Evolutionary conservation across 371 early-diverging fungal genomes (phyloP), one percentile per base, ranked within the genome.

Genomic region (Mucor velutinosus): DNA sequence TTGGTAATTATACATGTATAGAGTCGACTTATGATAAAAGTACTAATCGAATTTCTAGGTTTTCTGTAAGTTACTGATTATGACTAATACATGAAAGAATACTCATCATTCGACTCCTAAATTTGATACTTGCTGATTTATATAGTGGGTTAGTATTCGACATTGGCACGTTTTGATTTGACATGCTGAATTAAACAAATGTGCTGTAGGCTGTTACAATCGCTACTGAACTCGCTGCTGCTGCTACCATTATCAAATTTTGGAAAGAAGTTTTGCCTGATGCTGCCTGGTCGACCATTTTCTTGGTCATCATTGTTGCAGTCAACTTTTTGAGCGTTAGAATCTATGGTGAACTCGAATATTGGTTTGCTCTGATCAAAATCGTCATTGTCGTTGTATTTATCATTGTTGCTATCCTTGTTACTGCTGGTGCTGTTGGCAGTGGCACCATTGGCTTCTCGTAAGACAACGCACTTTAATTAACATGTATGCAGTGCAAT

Each of bases 311-410:
- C 1, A 87, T 91, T 70, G 75, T 90, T 58, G 45, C 70, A 27
- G 65, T 89, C 47, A 91, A 91, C 65, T 76, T 87, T 12, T 72
- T 89, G 45, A 81, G 87, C 29, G 90, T 88, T 57, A 75, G 78
- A 71, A 86, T 86, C 39, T 88, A 87, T 72, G 92, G 92, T 72
- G 92, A 92, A 73, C 69, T 87, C 17, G 93, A 92, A 71, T 92
- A 87, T 66, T 92, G 90, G 90, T 89, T 92, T 77, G 83, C 91
- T n/a, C 33, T 84, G 41, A 82, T 92, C 72, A 91, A 92, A 71
- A 85, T 92, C 58, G 53, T 90, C 4, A 84, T 89, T 0, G 87
- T 92, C 41, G 64, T 91, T 59, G 83, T 89, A 53, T 91, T 93
- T 57, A 83, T 93, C 61, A 82, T 92, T 43, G 78, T 93, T 60